Evolutionary conservation across 2,329 filamentous ascomycete genomes (phyloP).

Genomic region (Alternaria tenuissima): DNA sequence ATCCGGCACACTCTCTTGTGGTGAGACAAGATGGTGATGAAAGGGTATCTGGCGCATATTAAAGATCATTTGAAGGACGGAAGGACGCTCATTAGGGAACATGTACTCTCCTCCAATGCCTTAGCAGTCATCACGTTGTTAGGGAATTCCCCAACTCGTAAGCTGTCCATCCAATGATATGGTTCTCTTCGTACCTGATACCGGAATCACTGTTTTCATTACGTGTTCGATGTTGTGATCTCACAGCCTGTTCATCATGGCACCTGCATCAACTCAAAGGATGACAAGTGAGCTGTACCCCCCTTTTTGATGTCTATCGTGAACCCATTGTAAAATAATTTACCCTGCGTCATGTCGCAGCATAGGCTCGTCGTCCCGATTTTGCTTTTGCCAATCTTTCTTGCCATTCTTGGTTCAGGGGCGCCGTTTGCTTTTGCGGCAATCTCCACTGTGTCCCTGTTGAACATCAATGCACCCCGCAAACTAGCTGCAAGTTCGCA

Average conservation of each 20-base stretch:
- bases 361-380: background rate
- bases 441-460: conserved; percentile 1
- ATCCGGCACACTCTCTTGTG: background rate
- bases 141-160: background rate
- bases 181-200: background rate
- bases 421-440: background rate
- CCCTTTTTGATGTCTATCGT: background rate
- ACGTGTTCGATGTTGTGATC: background rate
- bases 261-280: background rate
- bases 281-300: background rate
- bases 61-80: background rate
- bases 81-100: background rate
- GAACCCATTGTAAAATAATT: no score
- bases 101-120: background rate
- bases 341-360: background rate
- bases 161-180: background rate
- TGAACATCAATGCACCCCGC: conserved; percentile 4
- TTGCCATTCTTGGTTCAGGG: conserved; percentile 1
- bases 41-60: background rate
- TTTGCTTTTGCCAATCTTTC: background rate
- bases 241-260: background rate
- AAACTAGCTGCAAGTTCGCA: background rate
- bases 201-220: background rate
- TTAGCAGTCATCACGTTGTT: background rate
- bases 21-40: background rate